phyloP scores from a whole-genome alignment of 2,329 filamentous ascomycete genomes.

The Periglandula ipomoeae region DNA sequence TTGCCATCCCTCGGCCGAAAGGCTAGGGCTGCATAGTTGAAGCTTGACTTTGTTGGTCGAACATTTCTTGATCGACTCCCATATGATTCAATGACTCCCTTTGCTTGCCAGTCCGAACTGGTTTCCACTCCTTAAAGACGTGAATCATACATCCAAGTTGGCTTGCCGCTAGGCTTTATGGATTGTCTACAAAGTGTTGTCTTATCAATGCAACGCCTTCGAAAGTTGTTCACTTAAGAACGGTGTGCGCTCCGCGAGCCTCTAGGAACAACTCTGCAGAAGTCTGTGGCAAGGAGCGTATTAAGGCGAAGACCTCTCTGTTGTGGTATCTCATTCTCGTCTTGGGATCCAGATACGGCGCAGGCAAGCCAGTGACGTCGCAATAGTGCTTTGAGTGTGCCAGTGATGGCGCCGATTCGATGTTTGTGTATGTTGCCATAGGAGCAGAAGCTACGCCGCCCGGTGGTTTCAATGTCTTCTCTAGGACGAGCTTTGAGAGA shows the following conservation, averaged over 20 bases:
- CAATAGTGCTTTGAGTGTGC: conserved; percentile 84
- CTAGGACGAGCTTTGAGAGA: conserved; percentile 77
- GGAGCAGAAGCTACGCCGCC: conserved; percentile 40
- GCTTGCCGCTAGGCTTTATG: background rate
- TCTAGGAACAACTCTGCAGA: conserved; percentile 83
- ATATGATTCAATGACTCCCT: no score
- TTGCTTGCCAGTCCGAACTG: background rate
- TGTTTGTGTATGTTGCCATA: conserved; percentile 85
- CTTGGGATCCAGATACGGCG: conserved; percentile 90
- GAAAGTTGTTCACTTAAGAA: conserved; percentile 62
- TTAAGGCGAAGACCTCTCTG: conserved; percentile 78
- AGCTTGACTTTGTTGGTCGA: conserved; percentile 92
- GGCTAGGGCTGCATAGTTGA: conserved; percentile 75
- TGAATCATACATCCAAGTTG: no score
- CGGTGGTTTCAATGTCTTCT: conserved; percentile 56
- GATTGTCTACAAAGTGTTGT: background rate
- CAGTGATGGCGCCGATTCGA: conserved; percentile 86
- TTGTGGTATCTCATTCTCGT: conserved; percentile 88
- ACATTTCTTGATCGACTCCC: no score
- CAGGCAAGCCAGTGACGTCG: conserved; percentile 88
- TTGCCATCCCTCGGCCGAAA: conserved; percentile 74
- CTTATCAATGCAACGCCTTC: background rate
- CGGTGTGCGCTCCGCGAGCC: conserved; percentile 81
- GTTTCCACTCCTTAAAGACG: no score
- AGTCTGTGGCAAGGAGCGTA: conserved; percentile 72